A percentile compares a stretch with the other conserved stretches of the same genome.
Conservation (phyloP, 768 basidiomycete genomes). For the Amanita polypyramis region DNA sequence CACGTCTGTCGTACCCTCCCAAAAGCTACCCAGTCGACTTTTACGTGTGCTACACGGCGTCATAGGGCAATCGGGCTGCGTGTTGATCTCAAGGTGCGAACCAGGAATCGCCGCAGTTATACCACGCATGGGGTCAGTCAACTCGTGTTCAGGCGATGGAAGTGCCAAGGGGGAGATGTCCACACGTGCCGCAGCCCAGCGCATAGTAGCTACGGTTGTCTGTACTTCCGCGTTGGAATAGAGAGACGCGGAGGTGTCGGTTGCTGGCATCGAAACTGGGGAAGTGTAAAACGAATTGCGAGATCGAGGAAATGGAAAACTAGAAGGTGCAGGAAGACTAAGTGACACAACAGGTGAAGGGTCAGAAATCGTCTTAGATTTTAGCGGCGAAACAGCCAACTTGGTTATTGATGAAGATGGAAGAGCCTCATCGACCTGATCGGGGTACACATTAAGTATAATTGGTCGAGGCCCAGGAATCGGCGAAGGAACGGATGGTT, state of each 20-base stretch:
- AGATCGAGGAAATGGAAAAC: constrained; percentile 21
- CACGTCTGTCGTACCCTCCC: constrained; percentile 68
- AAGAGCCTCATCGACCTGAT: neutral
- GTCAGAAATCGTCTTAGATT: neutral
- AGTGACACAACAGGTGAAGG: neutral
- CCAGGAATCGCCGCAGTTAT: constrained; percentile 59
- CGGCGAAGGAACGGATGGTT: neutral
- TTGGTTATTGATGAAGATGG: constrained; percentile 9
- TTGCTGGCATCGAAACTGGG: constrained; percentile 12
- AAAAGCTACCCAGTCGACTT: constrained; percentile 56
- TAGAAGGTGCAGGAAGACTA: constrained; percentile 15
- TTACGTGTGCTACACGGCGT: constrained; percentile 44
- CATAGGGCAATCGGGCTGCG: constrained; percentile 20
- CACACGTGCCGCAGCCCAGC: constrained; percentile 75
- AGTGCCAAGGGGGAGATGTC: constrained; percentile 81
- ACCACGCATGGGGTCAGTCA: constrained; percentile 83
- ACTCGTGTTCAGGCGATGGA: constrained; percentile 85
- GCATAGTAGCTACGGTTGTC: constrained; percentile 71
- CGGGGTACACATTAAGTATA: neutral
- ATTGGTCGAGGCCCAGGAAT: neutral
- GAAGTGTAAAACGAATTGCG: constrained; percentile 24
- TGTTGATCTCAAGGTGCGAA: constrained; percentile 30
- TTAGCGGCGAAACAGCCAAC: constrained; percentile 6
- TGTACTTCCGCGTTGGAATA: constrained; percentile 39
- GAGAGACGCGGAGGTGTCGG: constrained; percentile 13